phyloP scores from a whole-genome alignment of 192 early-diverging fungal species.

The Ramicandelaber brevisporus region DNA sequence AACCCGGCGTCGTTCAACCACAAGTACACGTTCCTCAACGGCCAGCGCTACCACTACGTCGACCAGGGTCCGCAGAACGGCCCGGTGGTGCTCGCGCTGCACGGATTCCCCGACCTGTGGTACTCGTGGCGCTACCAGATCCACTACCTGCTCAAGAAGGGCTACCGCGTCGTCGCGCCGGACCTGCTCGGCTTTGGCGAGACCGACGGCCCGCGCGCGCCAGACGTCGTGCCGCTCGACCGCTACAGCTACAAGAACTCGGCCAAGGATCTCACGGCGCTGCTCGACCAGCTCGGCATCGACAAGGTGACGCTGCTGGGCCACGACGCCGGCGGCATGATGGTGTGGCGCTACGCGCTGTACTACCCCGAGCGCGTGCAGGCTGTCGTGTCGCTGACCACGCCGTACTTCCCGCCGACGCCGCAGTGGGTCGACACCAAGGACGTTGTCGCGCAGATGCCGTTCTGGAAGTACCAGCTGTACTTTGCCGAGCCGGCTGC shows the following conservation, averaged over 20 bases:
- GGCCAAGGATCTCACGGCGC: slow-evolving; percentile 18
- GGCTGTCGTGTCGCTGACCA: slow-evolving; percentile 21
- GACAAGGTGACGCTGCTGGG: slow-evolving; percentile 24
- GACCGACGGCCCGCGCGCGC: slow-evolving; percentile 11
- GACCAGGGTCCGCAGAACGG: too few relatives aligned
- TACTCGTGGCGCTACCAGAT: slow-evolving; percentile 6
- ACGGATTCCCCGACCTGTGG: slow-evolving; percentile 1
- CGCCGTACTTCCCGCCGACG: slow-evolving; percentile 19
- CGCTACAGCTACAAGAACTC: slow-evolving; percentile 21
- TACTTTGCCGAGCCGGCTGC: slow-evolving; percentile 9
- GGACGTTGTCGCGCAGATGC: slow-evolving; percentile 14
- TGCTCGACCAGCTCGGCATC: slow-evolving; percentile 27
- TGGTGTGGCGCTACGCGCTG: slow-evolving; percentile 23
- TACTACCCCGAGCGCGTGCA: slow-evolving; percentile 29
- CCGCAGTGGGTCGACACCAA: slow-evolving; percentile 11
- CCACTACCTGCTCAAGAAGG: slow-evolving; percentile 17
- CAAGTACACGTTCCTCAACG: not conserved
- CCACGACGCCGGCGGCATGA: slow-evolving; percentile 41
- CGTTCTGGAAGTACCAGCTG: slow-evolving; percentile 25
- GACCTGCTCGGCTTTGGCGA: slow-evolving; percentile 24
- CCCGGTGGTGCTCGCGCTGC: not conserved
- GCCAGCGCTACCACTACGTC: not conserved
- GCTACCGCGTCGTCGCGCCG: slow-evolving; percentile 26
- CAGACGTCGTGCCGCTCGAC: too few relatives aligned
- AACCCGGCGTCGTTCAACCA: slow-evolving; percentile 1